Evolutionary conservation across 306 rosid genomes (phyloP).

Genomic region (Astragalus membranaceus): DNA sequence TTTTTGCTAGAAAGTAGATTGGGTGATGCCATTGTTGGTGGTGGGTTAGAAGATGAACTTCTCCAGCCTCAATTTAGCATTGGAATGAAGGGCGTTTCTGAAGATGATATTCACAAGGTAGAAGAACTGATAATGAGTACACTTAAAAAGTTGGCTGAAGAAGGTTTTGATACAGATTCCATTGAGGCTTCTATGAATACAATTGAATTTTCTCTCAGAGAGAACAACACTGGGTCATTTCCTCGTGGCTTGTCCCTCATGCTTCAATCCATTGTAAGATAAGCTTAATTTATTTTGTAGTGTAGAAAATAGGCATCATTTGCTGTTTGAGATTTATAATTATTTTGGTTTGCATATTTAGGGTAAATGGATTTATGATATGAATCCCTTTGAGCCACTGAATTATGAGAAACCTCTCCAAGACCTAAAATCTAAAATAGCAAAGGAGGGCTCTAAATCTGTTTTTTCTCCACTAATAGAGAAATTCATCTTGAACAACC

Average conservation of each 20-base stretch:
- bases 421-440: constrained; percentile 82
- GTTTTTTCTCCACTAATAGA: constrained; percentile 89
- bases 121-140: constrained; percentile 68
- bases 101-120: constrained; percentile 72
- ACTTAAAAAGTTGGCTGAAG: constrained; percentile 63
- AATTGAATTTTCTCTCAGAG: constrained; percentile 94
- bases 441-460: constrained; percentile 75
- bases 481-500: constrained; percentile 78
- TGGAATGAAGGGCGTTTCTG: constrained; percentile 89
- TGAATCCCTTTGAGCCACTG: constrained; percentile 94
- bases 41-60: constrained; percentile 96
- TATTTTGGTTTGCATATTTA: constrained; percentile 24
- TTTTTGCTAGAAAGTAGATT: constrained; percentile 87
- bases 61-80: constrained; percentile 95
- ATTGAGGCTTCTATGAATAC: constrained; percentile 99
- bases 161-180: constrained; percentile 83
- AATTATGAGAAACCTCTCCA: constrained; percentile 88
- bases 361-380: constrained; percentile 99
- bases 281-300: not conserved
- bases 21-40: constrained; percentile 98
- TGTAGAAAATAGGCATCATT: constrained; percentile 3
- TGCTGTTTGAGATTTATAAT: constrained; percentile 2
- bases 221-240: constrained; percentile 93
- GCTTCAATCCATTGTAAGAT: constrained; percentile 90
- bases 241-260: constrained; percentile 95